A percentile compares a stretch with the other conserved stretches of the same genome.
Conservation (phyloP, 352 stramenopile genomes). For the Globisporangium nagaii region DNA sequence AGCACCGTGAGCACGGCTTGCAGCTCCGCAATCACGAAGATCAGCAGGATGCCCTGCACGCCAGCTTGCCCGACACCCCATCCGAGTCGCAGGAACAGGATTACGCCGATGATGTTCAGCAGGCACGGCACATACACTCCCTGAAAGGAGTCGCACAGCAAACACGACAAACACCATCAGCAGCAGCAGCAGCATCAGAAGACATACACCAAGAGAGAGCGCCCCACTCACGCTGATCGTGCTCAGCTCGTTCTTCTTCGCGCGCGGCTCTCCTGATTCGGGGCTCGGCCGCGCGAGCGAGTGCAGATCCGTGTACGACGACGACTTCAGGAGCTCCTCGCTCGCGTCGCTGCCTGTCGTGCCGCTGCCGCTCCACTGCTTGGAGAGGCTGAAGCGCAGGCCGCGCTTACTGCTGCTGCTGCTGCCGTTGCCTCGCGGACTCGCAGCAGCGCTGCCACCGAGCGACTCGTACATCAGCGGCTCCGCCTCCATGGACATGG, state of each 20-base stretch:
- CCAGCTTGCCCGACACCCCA: constrained; percentile 84
- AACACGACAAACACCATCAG: neutral
- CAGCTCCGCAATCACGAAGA: constrained; percentile 58
- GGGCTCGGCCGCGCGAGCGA: constrained; percentile 17
- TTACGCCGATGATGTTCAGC: constrained; percentile 89
- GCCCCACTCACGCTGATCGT: constrained; percentile 43
- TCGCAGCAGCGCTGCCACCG: constrained; percentile 3
- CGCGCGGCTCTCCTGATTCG: neutral
- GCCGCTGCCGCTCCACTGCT: constrained; percentile 7
- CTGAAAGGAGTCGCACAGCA: constrained; percentile 16
- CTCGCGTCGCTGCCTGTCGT: neutral
- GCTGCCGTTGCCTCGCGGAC: neutral
- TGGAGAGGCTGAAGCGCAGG: constrained; percentile 5
- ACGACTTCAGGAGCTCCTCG: neutral
- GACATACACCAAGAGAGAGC: no score
- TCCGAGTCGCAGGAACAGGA: constrained; percentile 84
- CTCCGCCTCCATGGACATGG: constrained; percentile 27
- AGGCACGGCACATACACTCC: constrained; percentile 87
- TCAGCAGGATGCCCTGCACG: constrained; percentile 62
- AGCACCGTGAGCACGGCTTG: constrained; percentile 74
- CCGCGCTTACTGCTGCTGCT: neutral
- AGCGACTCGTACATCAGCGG: constrained; percentile 34
- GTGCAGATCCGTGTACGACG: constrained; percentile 41
- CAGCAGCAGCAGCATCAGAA: neutral
- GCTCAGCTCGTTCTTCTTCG: constrained; percentile 26